These are phyloP conservation scores for Noccaea caerulescens DNA, from an alignment of 345 rosid species.

Conservation along the genomic window DNA sequence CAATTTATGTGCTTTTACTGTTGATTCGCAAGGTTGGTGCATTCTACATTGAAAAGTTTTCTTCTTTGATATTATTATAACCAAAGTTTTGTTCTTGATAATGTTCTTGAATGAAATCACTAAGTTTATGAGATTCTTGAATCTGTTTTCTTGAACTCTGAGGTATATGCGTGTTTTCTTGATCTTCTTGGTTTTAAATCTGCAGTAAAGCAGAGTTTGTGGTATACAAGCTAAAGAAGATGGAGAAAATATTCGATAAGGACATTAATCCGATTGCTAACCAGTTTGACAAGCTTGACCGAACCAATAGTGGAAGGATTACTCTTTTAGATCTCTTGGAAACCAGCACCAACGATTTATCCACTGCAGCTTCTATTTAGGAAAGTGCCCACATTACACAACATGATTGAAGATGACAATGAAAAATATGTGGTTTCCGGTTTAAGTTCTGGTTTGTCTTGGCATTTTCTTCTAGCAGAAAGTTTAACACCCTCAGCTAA, in stretches of 20 bases:
- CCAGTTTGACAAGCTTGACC: conserved; percentile 71
- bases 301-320: conserved; percentile 73
- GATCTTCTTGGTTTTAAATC: conserved; percentile 1
- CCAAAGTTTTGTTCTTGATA: conserved; percentile 6
- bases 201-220: conserved; percentile 74
- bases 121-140: neutral
- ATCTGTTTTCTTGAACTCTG: neutral
- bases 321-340: conserved; percentile 76
- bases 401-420: conserved; percentile 3
- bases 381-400: conserved; percentile 1
- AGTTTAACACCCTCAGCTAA: neutral
- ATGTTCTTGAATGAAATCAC: neutral
- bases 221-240: conserved; percentile 80
- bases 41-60: neutral
- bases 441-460: neutral
- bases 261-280: conserved; percentile 60
- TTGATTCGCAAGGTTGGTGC: neutral
- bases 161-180: neutral
- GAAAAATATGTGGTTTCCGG: neutral
- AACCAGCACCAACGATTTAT: conserved; percentile 13
- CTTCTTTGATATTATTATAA: neutral
- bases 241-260: conserved; percentile 68
- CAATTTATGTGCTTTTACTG: neutral
- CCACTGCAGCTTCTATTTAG: conserved; percentile 32
- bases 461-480: neutral